Evolutionary conservation across 177 flowering plant species (phyloP), one percentile per base, ranked within the genome.

Genomic region (Vitis hybrid): DNA sequence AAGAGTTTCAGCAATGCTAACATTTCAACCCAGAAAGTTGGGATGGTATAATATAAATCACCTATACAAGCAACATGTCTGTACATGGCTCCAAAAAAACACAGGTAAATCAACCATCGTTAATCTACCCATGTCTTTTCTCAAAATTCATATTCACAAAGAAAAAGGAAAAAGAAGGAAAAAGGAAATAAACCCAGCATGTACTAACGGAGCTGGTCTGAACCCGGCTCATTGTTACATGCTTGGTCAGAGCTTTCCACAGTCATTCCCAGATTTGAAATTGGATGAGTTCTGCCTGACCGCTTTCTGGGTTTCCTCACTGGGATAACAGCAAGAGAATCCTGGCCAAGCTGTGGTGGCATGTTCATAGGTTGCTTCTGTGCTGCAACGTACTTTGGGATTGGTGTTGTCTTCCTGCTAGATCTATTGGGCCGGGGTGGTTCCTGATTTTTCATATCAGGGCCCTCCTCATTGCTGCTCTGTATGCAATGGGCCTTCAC

Each of bases 251-350:
- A 16, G 50, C 39, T 65, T 60, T 50, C 66, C 16, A 26, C 57
- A 66, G 68, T 63, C 73, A 69, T 10, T 39, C 19, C 70, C 15
- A 48, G 19, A 31, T 65, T 56, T 67, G 59, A n/a, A 68, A n/a
- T 66, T 39, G 76, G 19, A 67, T 77, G 71, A 3, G 71, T 68
- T 69, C 66, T 71, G 26, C 59, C 49, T 9, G 58, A 61, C 49
- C 82, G 85, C 56, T 83, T 85, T 69, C 82, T 74, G 54, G 86
- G 77, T 73, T 81, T 84, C 71, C 74, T 82, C 11, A 16, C 11
- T 16, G 69, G 71, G 7, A 73, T 57, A 53, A 34, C 52, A 39
- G 68, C 59, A 11, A 61, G 50, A 71, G 82, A 59, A 70, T 64
- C 70, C 45, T 66, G 68, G 59, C 63, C 45, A 34, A 63, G 73